A percentile compares a stretch with the other conserved stretches of the same genome.
Conservation (phyloP, 1,284 basidiomycete genomes). For the Cryptococcus floricola region DNA sequence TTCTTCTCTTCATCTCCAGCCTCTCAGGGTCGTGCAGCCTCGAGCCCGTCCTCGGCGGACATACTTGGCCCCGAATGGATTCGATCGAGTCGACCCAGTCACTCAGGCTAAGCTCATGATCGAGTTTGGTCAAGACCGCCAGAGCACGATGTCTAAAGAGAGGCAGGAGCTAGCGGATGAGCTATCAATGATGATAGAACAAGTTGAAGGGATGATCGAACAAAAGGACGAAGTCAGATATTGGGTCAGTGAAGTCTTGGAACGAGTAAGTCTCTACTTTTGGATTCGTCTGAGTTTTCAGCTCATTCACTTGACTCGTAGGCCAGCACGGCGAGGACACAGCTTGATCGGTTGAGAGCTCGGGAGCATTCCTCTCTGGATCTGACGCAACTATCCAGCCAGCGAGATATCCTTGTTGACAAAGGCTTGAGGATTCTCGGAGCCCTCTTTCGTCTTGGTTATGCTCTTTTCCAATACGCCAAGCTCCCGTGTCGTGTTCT, state of each 20-base stretch:
- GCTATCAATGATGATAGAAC: conserved; percentile 11
- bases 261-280: conserved; percentile 5
- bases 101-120: conserved; percentile 10
- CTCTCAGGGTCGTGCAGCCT: conserved; percentile 7
- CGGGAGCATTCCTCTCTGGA: conserved; percentile 4
- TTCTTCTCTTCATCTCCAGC: conserved; percentile 11
- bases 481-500: neutral
- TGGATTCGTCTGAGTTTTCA: neutral
- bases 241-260: conserved; percentile 8
- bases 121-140: conserved; percentile 1
- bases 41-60: conserved; percentile 29
- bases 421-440: neutral
- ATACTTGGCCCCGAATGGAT: conserved; percentile 26
- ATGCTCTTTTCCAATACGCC: neutral
- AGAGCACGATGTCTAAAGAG: conserved; percentile 8
- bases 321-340: neutral
- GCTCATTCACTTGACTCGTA: neutral
- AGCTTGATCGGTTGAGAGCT: conserved; percentile 7
- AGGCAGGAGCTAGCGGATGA: conserved; percentile 7
- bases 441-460: neutral
- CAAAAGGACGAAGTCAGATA: conserved; percentile 12
- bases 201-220: conserved; percentile 14
- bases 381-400: neutral
- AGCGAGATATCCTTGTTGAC: conserved; percentile 10
- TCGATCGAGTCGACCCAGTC: conserved; percentile 25